A percentile compares a stretch with the other conserved stretches of the same genome.
These are phyloP conservation scores for Argentina anserina DNA, from an alignment of 306 rosid genomes.

Conservation along the genomic window DNA sequence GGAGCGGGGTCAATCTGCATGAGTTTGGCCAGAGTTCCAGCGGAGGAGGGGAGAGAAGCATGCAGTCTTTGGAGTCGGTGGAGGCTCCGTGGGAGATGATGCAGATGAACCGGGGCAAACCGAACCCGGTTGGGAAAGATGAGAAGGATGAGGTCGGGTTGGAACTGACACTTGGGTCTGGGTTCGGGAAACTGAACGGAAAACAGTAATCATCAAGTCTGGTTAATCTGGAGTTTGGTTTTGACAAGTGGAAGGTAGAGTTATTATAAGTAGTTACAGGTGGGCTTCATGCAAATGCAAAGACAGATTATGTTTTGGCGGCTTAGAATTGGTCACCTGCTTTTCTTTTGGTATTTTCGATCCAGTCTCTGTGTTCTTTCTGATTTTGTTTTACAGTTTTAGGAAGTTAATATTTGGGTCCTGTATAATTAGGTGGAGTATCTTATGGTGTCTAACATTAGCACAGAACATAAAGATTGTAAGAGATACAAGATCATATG, in stretches of 20 bases:
- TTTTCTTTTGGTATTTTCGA: background rate
- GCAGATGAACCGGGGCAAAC: background rate
- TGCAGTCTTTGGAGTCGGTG: slow-evolving; percentile 12
- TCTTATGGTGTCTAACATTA: background rate
- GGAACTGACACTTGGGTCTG: slow-evolving; percentile 43
- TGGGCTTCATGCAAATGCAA: slow-evolving; percentile 15
- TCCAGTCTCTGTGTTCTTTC: background rate
- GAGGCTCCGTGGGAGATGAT: slow-evolving; percentile 18
- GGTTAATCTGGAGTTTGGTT: background rate
- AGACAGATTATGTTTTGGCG: background rate
- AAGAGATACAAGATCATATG: slow-evolving; percentile 2
- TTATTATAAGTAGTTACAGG: background rate
- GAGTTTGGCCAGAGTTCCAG: background rate
- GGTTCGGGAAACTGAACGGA: background rate
- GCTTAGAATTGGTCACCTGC: slow-evolving; percentile 7
- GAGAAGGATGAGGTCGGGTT: slow-evolving; percentile 20
- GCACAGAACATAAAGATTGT: background rate
- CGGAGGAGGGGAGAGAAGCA: slow-evolving; percentile 5
- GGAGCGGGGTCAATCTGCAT: background rate
- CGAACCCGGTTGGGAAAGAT: background rate
- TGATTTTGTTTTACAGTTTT: background rate
- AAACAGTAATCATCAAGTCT: background rate
- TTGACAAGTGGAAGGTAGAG: slow-evolving; percentile 10
- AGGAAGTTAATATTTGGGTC: background rate
- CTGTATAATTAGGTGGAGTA: slow-evolving; percentile 1